Evolutionary conservation across 169 alveolate species (phyloP).

Genomic region (Plasmodium cynomolgi): DNA sequence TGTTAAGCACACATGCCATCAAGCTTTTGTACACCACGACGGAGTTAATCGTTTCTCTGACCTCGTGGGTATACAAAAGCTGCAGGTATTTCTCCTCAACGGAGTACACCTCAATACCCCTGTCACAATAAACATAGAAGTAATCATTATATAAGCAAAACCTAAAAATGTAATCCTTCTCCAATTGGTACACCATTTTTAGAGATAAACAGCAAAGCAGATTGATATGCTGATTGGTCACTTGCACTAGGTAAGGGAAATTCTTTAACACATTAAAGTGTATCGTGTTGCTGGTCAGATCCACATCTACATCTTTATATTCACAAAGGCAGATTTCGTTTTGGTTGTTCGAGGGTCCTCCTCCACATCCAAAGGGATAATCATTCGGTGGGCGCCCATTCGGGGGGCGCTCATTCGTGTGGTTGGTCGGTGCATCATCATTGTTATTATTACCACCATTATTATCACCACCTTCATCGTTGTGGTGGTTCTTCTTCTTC

Average conservation of each 20-base stretch:
- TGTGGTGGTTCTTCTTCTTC: neutral
- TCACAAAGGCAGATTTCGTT: constrained; percentile 53
- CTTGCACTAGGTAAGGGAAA: constrained; percentile 47
- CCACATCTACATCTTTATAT: constrained; percentile 58
- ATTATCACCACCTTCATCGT: neutral
- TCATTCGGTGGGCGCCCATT: neutral
- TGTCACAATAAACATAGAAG: constrained; percentile 35
- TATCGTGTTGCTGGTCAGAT: constrained; percentile 8
- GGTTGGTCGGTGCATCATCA: neutral
- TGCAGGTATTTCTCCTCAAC: neutral
- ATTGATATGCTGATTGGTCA: constrained; percentile 1
- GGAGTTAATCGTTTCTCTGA: neutral
- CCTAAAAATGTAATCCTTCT: constrained; percentile 7
- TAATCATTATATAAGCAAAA: constrained; percentile 21
- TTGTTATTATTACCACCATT: neutral
- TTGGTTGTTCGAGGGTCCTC: neutral
- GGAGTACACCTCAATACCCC: constrained; percentile 21
- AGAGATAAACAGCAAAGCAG: constrained; percentile 65
- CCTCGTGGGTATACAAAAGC: neutral
- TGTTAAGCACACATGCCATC: constrained; percentile 8
- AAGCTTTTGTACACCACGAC: constrained; percentile 33
- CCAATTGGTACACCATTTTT: constrained; percentile 3
- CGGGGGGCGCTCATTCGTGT: neutral
- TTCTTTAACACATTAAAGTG: constrained; percentile 30
- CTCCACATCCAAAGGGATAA: neutral